phyloP scores from a whole-genome alignment of 345 rosid species.

The Turritis glabra region DNA sequence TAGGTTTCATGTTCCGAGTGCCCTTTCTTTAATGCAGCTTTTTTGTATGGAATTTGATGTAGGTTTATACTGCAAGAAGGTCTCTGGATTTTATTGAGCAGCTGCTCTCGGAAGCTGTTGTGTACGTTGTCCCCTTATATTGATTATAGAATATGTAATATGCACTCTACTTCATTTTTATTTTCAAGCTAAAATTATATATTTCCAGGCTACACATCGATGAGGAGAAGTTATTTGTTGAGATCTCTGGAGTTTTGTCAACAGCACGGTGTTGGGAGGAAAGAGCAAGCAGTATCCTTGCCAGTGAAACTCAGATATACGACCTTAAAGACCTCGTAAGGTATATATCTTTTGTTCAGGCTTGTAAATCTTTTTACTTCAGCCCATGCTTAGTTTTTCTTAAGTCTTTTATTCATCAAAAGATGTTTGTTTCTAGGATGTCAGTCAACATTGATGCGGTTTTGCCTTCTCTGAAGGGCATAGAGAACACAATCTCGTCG shows the following conservation, averaged over 20 bases:
- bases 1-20: background rate
- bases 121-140: conserved; percentile 48
- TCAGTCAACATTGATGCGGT: conserved; percentile 55
- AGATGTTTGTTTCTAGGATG: conserved; percentile 47
- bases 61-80: conserved; percentile 61
- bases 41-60: conserved; percentile 21
- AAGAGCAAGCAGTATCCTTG: conserved; percentile 57
- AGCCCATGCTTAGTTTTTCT: conserved; percentile 14
- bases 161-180: background rate
- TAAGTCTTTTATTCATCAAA: conserved; percentile 24
- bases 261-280: conserved; percentile 75
- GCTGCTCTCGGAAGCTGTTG: conserved; percentile 56
- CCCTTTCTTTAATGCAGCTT: background rate
- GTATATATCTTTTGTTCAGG: conserved; percentile 39
- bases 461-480: conserved; percentile 58
- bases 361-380: background rate
- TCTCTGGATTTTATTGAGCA: conserved; percentile 62
- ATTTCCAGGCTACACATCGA: conserved; percentile 65
- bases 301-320: conserved; percentile 55
- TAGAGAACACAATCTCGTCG: conserved; percentile 49
- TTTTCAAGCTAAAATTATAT: conserved; percentile 15
- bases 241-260: conserved; percentile 53
- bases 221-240: conserved; percentile 56
- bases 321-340: conserved; percentile 75
- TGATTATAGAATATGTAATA: background rate